phyloP scores from a whole-genome alignment of 257 asterid species.

The Nicotiana knightiana region DNA sequence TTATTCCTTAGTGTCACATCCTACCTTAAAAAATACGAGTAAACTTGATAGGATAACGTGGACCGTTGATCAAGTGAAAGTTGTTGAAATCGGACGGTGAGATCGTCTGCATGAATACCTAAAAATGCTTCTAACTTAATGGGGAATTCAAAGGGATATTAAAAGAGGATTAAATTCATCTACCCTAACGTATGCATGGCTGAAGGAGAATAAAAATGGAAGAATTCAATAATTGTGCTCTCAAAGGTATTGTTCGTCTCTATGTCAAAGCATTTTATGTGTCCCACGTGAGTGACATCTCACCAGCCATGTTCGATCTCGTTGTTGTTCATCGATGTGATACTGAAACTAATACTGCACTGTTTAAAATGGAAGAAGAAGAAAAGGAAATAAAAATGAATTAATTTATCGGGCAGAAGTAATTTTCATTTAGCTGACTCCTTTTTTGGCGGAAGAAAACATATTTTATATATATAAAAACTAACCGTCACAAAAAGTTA shows the following conservation, averaged over 20 bases:
- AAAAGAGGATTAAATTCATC: not conserved
- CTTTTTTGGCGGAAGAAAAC: too few relatives aligned
- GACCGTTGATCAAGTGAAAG: slow-evolving; percentile 27
- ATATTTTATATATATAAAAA: too few relatives aligned
- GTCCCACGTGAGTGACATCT: slow-evolving; percentile 82
- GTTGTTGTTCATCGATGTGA: slow-evolving; percentile 8
- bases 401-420: not conserved
- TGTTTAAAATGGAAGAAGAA: not conserved
- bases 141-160: not conserved
- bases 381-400: not conserved
- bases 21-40: slow-evolving; percentile 8
- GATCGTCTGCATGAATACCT: slow-evolving; percentile 20
- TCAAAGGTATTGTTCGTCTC: slow-evolving; percentile 44
- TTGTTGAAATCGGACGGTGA: slow-evolving; percentile 36
- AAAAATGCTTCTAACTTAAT: slow-evolving; percentile 22
- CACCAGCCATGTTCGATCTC: slow-evolving; percentile 36
- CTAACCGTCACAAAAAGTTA: too few relatives aligned
- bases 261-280: slow-evolving; percentile 33
- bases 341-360: slow-evolving; percentile 10
- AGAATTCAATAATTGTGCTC: slow-evolving; percentile 28
- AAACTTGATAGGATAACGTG: not conserved
- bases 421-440: not conserved
- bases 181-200: slow-evolving; percentile 30
- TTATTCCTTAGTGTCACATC: slow-evolving; percentile 41
- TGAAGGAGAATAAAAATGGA: slow-evolving; percentile 16